Base-by-base conservation (phyloP, 1,139 yeast species). In the Lodderomyces theae region DNA sequence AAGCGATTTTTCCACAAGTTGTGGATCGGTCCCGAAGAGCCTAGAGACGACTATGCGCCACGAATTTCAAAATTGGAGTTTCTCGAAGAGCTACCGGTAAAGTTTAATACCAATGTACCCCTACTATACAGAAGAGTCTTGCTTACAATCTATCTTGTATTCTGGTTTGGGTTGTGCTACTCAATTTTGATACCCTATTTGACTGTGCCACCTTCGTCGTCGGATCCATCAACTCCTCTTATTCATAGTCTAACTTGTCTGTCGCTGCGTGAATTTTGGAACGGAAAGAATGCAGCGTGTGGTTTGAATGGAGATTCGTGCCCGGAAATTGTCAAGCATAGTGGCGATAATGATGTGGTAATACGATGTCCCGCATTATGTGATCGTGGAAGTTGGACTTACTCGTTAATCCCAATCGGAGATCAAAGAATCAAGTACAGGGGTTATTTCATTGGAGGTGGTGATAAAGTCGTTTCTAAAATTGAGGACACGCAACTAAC, bases 281-380 rank as follows among this genome's bases (percentile, higher is more conserved):
- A 56, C 35, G 96, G 96, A 0, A 80, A 78, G 45, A 85, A 86
- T 53, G 81, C 77, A 3, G 73, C 67, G 1, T 90, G 97, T 67
- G 97, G 97, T 0, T 51, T 84, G 7, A 67, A 83, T 51, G 96
- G 82, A 1, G 61, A 66, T 16, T 51, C 64, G 6, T 90, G 97
- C 61, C 77, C 79, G 8, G 56, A 55, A 2, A 37, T 46, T 26
- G 17, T 25, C n/a, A 38, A 37, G 2, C 39, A 38, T 5, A 18
- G 19, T 9, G 37, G 38, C 9, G 38, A 34, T 9, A 33, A 30
- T 10, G 82, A 81, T 34, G 69, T 83, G 16, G 60, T 75, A 9
- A 74, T 90, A 53, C 70, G 89, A 50, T 90, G 97, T 60, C 96
- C 97, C 0, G 95, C 97, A 0, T 68, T 89, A 30, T 90, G 97